Base-by-base conservation (phyloP, 2,329 filamentous ascomycete genomes). In the Ceratocystis huliohia region DNA sequence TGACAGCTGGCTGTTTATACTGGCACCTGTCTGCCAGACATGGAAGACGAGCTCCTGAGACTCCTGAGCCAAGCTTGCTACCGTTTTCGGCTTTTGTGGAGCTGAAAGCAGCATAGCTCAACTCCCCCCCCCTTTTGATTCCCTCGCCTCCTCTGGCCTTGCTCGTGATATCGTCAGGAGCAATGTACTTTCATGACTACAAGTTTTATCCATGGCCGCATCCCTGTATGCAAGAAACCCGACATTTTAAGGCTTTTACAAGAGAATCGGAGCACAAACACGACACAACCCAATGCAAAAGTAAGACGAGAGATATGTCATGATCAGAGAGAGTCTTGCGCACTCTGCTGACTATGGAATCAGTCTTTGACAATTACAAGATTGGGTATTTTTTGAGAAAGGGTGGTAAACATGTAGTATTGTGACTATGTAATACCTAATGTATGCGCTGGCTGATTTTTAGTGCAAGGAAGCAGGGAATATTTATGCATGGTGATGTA, bases 401-500 rank as follows among this genome's bases (percentile, higher is more conserved):
- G 37, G 37, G 10, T 15, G 37, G n/a, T 50, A 22, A 20, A 50
- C 5, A 50, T 41, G 37, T 4, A 41, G 37, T 15, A 28, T 25
- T 25, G 5, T 25, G 48, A 25, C 4, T 6, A 53, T 53, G 48
- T 53, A 53, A 28, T 2, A 53, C 22, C 10, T 53, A 4, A 53
- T 53, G 22, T 53, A 65, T 65, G 63, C 45, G 48, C n/a, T 65
- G 63, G 63, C 63, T 33, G 20, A 37, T 30, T 57, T 20, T 15
- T 65, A 33, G 25, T 57, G 48, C 57, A 33, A 57, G 30, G 48
- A n/a, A 15, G 63, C 63, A 65, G 53, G 28, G 13, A 22, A 22
- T 50, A 50, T 53, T 57, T 53, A 65, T 65, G 63, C 63, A 65
- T 28, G 63, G 63, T 65, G 63, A 65, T 65, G 63, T 65, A 65